Conservation (phyloP, 2,329 filamentous ascomycete genomes). For the Phyllosticta citrichinensis region DNA sequence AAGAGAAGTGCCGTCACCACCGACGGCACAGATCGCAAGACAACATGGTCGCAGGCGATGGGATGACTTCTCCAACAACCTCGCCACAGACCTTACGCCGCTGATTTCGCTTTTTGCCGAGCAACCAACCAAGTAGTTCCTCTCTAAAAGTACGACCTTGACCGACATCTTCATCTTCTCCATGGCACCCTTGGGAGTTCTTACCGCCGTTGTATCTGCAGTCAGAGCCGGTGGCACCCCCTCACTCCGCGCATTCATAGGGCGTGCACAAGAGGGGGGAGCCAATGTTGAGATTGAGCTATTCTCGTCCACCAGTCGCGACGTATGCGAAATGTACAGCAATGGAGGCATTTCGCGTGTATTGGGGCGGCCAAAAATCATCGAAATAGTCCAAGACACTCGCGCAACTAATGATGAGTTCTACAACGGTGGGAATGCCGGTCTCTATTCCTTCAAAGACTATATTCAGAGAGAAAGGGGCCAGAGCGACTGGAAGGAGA, state of each 20-base stretch:
- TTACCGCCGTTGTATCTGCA: conserved; percentile 28
- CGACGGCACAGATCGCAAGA: neutral
- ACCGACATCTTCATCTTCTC: conserved; percentile 27
- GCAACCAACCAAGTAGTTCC: conserved; percentile 22
- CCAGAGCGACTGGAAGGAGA: neutral
- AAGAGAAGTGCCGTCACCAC: neutral
- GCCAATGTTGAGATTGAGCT: conserved; percentile 30
- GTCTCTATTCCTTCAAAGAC: neutral
- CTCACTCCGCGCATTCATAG: conserved; percentile 30
- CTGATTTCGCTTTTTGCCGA: conserved; percentile 18
- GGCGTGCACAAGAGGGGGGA: conserved; percentile 27
- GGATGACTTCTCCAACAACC: conserved; percentile 31
- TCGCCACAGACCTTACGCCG: conserved; percentile 22
- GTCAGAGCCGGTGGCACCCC: conserved; percentile 22
- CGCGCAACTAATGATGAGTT: conserved; percentile 12
- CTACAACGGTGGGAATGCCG: conserved; percentile 9
- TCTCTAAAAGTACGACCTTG: conserved; percentile 17
- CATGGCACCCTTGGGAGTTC: conserved; percentile 30
- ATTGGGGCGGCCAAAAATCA: conserved; percentile 11
- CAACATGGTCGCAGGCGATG: conserved; percentile 13
- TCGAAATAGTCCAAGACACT: conserved; percentile 16
- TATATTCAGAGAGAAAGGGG: neutral
- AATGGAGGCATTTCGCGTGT: conserved; percentile 11
- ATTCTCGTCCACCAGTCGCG: conserved; percentile 28
- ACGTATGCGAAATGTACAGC: conserved; percentile 15